These are phyloP conservation scores for Scolecobasidium constrictum DNA, from an alignment of 2,329 filamentous ascomycete genomes.

Conservation along the genomic window DNA sequence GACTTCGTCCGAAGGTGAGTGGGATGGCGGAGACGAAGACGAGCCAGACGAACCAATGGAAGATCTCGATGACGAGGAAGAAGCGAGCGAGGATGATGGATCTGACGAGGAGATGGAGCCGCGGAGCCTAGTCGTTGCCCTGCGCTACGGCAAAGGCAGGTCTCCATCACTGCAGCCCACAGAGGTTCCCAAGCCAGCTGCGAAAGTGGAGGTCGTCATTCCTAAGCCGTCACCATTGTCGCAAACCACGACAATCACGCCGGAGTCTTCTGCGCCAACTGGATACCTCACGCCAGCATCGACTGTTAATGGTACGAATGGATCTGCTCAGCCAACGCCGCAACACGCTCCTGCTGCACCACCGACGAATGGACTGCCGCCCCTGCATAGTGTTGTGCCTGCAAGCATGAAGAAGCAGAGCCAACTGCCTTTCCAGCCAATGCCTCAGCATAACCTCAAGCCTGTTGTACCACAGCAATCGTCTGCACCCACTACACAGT, in stretches of 20 bases:
- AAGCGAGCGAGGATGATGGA: constrained; percentile 29
- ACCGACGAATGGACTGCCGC: background rate
- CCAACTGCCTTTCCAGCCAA: background rate
- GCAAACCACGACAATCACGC: no score
- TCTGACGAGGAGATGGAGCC: constrained; percentile 23
- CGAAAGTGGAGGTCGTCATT: no score
- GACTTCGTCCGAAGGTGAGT: constrained; percentile 49
- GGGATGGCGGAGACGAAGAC: constrained; percentile 62
- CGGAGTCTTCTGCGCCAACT: no score
- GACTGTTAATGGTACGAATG: background rate
- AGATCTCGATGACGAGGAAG: constrained; percentile 41
- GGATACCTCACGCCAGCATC: background rate
- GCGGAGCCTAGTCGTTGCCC: constrained; percentile 63
- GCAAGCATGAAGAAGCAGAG: background rate
- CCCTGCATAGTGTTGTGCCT: background rate
- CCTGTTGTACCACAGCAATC: no score
- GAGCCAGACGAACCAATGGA: constrained; percentile 53
- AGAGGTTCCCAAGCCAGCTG: background rate
- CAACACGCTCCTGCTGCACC: background rate
- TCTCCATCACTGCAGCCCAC: background rate
- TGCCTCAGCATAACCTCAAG: no score
- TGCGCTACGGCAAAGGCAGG: constrained; percentile 24
- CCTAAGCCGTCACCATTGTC: no score
- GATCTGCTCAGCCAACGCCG: background rate
- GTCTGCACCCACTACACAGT: no score